Evolutionary conservation across 2,329 filamentous ascomycete genomes (phyloP), one percentile per base, ranked within the genome.

Genomic region (Xylariaceae sp.): DNA sequence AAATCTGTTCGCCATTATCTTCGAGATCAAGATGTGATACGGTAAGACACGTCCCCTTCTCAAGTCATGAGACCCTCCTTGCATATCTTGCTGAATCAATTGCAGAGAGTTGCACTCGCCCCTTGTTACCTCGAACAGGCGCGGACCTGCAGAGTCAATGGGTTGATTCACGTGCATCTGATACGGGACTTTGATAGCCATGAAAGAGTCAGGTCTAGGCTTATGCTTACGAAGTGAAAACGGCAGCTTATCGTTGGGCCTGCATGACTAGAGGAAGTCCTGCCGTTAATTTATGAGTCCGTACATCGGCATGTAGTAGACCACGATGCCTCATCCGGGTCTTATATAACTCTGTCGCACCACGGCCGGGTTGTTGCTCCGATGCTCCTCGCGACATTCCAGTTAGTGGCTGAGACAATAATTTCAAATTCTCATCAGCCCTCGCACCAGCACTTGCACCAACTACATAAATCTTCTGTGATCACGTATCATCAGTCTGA

Each of bases 351-450:
- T 12, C 25, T 14, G 14, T 22, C 20, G 35, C 22, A 17, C 42
- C 17, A n/a, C 34, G 16, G 34, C 16, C 8, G 16, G 11, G 14
- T 14, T 22, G 29, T n/a, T n/a, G n/a, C 22, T 19, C 37, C 33
- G 22, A 22, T 25, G 8, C 27, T 14, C 7, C 20, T 17, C 25
- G n/a, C 19, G 46, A 20, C 37, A 41, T 40, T 37, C 37, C 37
- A 39, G 25, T 20, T 22, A 29, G 22, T 42, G n/a, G n/a, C 41
- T 20, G 19, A 47, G 21, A 42, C 36, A 23, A 37, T 44, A 38
- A 36, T 37, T 47, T n/a, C n/a, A n/a, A n/a, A n/a, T n/a, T n/a
- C n/a, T n/a, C n/a, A n/a, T n/a, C n/a, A n/a, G n/a, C n/a, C n/a
- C n/a, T n/a, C n/a, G 27, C 27, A 16, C 27, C 14, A 32, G 27